Base-by-base conservation (phyloP, 371 early-diverging fungal species). In the Mucor ambiguus region DNA sequence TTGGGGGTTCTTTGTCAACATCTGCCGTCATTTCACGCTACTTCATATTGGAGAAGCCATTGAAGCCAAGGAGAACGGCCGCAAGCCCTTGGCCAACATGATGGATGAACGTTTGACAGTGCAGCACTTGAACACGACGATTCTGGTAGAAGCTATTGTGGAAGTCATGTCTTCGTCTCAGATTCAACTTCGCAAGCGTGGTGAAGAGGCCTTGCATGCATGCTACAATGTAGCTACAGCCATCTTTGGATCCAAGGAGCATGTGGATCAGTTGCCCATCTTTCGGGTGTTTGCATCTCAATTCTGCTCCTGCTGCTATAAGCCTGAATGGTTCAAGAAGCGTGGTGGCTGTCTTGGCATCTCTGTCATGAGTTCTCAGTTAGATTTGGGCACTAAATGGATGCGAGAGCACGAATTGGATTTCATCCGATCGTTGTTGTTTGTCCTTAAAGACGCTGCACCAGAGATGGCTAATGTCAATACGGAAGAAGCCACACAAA, bases 291-390 rank as follows among this genome's bases (percentile, higher is more conserved):
- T 96, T 58, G 93, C 94, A 18, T 85, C 88, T 0, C 84, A 90
- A 22, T 94, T 95, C 64, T 89, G 91, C 49, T 92, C 92, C 0
- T 88, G 87, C 66, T 96, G 96, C 65, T 96, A 93, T 73, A 88
- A 91, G 73, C 88, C 89, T 59, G 93, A 93, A 61, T 92, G 93
- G 91, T 90, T 85, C 70, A 81, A 84, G 20, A 95, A 95, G 78
- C 87, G 89, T 29, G 95, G 96, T 30, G 98, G 97, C 1, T 95
- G 96, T 71, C 76, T 86, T 32, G 97, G 98, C 2, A 95, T 99
- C 46, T 87, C 90, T 0, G 80, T 95, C 52, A 83, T 96, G 68
- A 89, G 90, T 49, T 87, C 92, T 0, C 85, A 93, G 64, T 81
- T 98, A 18, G 89, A 92, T 35, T 83, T 97, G 78, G 94, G 95